phyloP scores from a whole-genome alignment of 148 eudicot species.

The Hydrangea macrophylla region DNA sequence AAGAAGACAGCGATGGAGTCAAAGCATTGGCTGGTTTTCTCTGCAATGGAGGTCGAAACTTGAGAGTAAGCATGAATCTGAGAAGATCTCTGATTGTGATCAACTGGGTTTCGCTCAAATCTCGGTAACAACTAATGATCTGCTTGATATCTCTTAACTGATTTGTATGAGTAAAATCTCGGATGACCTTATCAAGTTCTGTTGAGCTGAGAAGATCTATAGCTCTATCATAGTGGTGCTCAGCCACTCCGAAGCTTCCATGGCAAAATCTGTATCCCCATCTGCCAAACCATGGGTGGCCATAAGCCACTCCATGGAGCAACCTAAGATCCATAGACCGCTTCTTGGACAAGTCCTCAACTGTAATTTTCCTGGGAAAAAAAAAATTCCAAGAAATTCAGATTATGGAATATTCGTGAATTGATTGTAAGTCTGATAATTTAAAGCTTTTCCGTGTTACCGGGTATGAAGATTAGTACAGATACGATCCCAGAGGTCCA shows the following conservation, averaged over 20 bases:
- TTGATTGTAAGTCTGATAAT: background rate
- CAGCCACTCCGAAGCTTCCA: slow-evolving; percentile 75
- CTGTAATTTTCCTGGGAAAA: slow-evolving; percentile 56
- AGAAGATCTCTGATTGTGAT: slow-evolving; percentile 65
- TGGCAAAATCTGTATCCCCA: slow-evolving; percentile 75
- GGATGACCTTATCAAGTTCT: slow-evolving; percentile 43
- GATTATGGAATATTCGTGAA: background rate
- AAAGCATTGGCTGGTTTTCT: background rate
- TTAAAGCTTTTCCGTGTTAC: slow-evolving; percentile 25
- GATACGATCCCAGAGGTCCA: slow-evolving; percentile 91
- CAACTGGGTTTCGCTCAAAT: slow-evolving; percentile 52
- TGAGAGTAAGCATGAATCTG: slow-evolving; percentile 58
- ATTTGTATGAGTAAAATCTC: slow-evolving; percentile 16
- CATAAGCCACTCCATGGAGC: slow-evolving; percentile 76
- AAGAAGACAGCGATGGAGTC: background rate
- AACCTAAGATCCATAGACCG: slow-evolving; percentile 67
- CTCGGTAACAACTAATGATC: slow-evolving; percentile 47
- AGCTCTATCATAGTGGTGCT: slow-evolving; percentile 56
- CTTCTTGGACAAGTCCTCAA: slow-evolving; percentile 77
- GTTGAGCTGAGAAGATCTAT: slow-evolving; percentile 55
- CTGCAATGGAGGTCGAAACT: slow-evolving; percentile 24
- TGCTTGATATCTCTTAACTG: slow-evolving; percentile 27
- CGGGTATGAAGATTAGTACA: slow-evolving; percentile 66
- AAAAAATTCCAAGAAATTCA: slow-evolving; percentile 6
- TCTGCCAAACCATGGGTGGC: slow-evolving; percentile 79